Evolutionary conservation across 2,329 filamentous ascomycete genomes (phyloP).

Genomic region (Dryadomyces sulphureus): DNA sequence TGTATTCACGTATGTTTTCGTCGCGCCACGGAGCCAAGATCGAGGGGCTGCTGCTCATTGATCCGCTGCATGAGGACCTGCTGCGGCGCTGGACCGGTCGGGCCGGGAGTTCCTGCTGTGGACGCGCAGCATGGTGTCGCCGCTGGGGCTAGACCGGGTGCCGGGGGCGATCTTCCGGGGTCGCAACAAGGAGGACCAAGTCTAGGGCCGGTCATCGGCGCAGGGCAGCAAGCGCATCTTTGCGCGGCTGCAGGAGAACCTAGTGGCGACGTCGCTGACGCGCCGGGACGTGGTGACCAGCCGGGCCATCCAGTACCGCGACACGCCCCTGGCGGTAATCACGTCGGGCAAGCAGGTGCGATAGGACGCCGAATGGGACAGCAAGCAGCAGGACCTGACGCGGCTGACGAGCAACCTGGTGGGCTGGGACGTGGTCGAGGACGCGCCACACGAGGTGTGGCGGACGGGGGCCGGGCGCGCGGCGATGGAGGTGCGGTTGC

Average conservation of each 20-base stretch:
- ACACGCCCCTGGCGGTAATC: slow-evolving; percentile 64
- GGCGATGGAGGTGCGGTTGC: slow-evolving; percentile 65
- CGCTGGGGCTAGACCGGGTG: slow-evolving; percentile 70
- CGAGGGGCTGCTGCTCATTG: slow-evolving; percentile 68
- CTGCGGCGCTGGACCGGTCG: slow-evolving; percentile 53
- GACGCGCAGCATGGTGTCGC: slow-evolving; percentile 72
- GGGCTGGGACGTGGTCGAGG: slow-evolving; percentile 74
- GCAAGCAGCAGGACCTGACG: slow-evolving; percentile 73
- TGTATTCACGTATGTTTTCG: slow-evolving; percentile 85
- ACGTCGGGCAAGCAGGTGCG: slow-evolving; percentile 64
- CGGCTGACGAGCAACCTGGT: slow-evolving; percentile 65
- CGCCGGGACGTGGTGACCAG: slow-evolving; percentile 70
- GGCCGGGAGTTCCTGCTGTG: slow-evolving; percentile 71
- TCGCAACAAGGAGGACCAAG: slow-evolving; percentile 65
- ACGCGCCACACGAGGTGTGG: slow-evolving; percentile 83
- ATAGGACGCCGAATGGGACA: slow-evolving; percentile 57
- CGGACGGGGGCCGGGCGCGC: slow-evolving; percentile 54
- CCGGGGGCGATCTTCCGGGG: slow-evolving; percentile 70
- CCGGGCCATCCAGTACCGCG: slow-evolving; percentile 60
- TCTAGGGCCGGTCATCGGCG: slow-evolving; percentile 67
- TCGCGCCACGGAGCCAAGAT: slow-evolving; percentile 65
- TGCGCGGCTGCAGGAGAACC: slow-evolving; percentile 79
- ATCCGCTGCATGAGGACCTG: slow-evolving; percentile 79
- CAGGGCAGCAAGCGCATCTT: slow-evolving; percentile 77
- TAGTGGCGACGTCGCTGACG: slow-evolving; percentile 74